Evolutionary conservation across 78 protist species (phyloP), one percentile per base, ranked within the genome.

Genomic region (Cavenderia fasciculata): DNA sequence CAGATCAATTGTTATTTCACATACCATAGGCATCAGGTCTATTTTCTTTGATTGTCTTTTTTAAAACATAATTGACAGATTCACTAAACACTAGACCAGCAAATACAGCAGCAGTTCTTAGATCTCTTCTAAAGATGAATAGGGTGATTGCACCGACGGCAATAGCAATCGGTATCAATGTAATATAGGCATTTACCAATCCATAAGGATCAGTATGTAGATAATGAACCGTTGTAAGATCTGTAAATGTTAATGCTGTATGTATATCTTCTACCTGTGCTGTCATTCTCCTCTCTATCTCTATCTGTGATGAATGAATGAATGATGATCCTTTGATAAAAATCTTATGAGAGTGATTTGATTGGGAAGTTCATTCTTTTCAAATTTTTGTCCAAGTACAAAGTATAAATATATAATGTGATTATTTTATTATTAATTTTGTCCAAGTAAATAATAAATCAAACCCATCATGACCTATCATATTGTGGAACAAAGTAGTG

Each of bases 201-300:
- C 89, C 89, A 68, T 27, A 56, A 41, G 89, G 89, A 56, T 82
- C 89, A 29, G 65, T 47, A 34, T 51, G 40, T 6, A 40, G 40
- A 82, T 82, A 82, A 27, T 82, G 89, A 31, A 82, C 89, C 23
- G 89, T 82, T 25, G 89, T 82, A n/a, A 82, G 49, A 56, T 82
- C 89, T 4, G 68, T 43, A 82, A 68, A 68, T 51, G 89, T 82
- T 43, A 82, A 56, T 36, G 62, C 72, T 59, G 87, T 76, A 6
- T 76, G 44, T 21, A 76, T 29, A 46, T 76, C 74, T 46, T 57
- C 34, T 38, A 31, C 63, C 61, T 27, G 2, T 69, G 19, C n/a
- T 21, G n/a, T 31, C 49, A 16, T 2, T 69, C 5, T n/a, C n/a
- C n/a, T n/a, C n/a, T n/a, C n/a, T n/a, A n/a, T n/a, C n/a, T n/a